Base-by-base conservation (phyloP, 2,329 filamentous ascomycete genomes). In the Penicillium fuscoglaucum region DNA sequence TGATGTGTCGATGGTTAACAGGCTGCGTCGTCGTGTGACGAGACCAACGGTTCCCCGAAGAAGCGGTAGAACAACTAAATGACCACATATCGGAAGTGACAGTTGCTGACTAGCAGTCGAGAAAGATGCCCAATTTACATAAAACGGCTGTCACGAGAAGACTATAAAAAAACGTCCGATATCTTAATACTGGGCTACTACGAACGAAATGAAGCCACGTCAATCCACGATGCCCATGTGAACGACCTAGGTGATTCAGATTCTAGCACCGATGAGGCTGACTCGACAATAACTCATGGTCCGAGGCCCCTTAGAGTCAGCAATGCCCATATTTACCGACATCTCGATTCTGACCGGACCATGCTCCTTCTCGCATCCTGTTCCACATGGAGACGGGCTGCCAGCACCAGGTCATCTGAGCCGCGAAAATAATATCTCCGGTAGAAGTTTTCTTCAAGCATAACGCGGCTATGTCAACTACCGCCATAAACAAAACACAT, bases 11-110 rank as follows among this genome's bases (percentile, higher is more conserved):
- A 55, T 52, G n/a, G 47, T 57, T 61, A 37, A 63, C 52, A 65
- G 54, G 58, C 52, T 55, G 54, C 46, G 21, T 66, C 46, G 21
- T 66, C 63, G 61, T 66, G 64, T 66, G 63, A 68, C 59, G 33
- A 48, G 31, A 35, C 31, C 56, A 61, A 59, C 41, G 53, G 52
- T 57, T 52, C 33, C 53, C 63, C 55, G 52, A 60, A 60, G 29
- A 33, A 52, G 63, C 49, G 56, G 57, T 57, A 61, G 53, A 54
- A 51, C 26, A 51, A 33, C 29, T 15, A 29, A 57, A 57, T 52
- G 51, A 58, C 51, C 39, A 28, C 15, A 50, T 15, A 29, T 54
- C 24, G 31, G 21, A 43, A 21, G 26, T 17, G 44, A 35, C 10
- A 31, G 31, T 24, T 33, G 9, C 28, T 9, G 8, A 29, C 15